Conservation (phyloP, 2,329 filamentous ascomycete species). For the Beauveria caledonica region DNA sequence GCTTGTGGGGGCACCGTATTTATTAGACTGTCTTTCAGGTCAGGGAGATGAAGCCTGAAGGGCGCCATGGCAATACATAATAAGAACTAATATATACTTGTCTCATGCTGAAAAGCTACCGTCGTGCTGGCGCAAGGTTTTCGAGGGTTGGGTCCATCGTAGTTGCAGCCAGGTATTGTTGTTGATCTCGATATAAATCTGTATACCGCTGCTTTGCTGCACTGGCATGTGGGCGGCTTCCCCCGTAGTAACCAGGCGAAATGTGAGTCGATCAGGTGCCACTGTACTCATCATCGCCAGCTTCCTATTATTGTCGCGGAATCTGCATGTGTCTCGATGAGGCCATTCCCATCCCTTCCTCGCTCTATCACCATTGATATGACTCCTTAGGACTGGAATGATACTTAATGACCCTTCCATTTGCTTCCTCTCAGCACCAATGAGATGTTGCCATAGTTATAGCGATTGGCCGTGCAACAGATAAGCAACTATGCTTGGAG, state of each 20-base stretch:
- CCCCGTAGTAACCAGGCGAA: constrained; percentile 1
- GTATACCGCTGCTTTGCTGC: neutral
- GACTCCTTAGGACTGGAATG: constrained; percentile 2
- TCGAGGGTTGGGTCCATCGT: neutral
- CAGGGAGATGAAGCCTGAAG: neutral
- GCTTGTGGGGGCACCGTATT: neutral
- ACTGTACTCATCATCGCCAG: neutral
- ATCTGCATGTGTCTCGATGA: neutral
- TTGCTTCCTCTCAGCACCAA: neutral
- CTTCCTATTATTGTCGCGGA: neutral
- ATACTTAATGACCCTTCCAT: neutral
- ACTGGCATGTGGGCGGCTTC: constrained; percentile 6
- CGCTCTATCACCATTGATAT: neutral
- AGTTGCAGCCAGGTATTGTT: neutral
- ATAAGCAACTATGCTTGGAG: neutral
- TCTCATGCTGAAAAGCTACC: neutral
- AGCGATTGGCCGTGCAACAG: neutral
- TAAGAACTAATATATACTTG: neutral
- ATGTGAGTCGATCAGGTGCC: neutral
- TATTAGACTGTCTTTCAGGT: neutral
- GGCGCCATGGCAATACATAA: neutral
- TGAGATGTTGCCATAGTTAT: neutral
- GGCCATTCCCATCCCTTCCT: neutral
- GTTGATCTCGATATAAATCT: neutral
- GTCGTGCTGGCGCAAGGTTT: neutral